phyloP scores from a whole-genome alignment of 768 basidiomycete genomes.

The Rubroboletus pulcherrimus region DNA sequence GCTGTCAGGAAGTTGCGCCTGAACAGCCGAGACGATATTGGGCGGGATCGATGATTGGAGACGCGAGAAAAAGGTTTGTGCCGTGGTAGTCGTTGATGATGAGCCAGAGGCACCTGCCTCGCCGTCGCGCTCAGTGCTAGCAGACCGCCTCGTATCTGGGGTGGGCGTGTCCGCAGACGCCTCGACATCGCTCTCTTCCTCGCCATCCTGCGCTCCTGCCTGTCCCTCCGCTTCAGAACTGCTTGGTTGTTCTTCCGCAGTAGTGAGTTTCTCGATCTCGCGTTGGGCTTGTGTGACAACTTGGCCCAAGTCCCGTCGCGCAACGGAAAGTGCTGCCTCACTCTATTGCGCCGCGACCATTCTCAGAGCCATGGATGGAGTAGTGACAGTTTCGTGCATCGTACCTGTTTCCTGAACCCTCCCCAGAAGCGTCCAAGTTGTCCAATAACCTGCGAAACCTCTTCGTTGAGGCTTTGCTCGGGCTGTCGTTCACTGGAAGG shows the following conservation, averaged over 20 bases:
- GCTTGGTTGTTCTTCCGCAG: conserved; percentile 27
- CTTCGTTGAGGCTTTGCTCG: conserved; percentile 70
- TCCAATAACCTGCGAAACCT: conserved; percentile 86
- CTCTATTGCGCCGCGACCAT: conserved; percentile 43
- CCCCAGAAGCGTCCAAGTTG: conserved; percentile 88
- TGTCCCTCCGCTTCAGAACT: conserved; percentile 4
- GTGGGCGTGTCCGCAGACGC: conserved; percentile 28
- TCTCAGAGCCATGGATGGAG: background rate
- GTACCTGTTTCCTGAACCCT: conserved; percentile 82
- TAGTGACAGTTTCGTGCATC: conserved; percentile 17
- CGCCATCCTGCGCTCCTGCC: conserved; percentile 12
- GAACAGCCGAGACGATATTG: conserved; percentile 64
- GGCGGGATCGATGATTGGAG: conserved; percentile 74
- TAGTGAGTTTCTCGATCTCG: conserved; percentile 61
- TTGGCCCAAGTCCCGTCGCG: conserved; percentile 66
- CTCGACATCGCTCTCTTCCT: conserved; percentile 24
- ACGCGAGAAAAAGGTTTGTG: conserved; percentile 58
- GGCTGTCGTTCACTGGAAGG: conserved; percentile 38
- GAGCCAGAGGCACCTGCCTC: conserved; percentile 15
- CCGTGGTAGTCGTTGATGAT: conserved; percentile 17
- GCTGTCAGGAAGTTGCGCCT: conserved; percentile 64
- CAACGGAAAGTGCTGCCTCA: conserved; percentile 61
- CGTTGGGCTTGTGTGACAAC: conserved; percentile 80
- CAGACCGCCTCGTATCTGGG: conserved; percentile 16
- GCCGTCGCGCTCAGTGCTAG: conserved; percentile 14